phyloP scores from a whole-genome alignment of 257 asterid genomes.

The Petunia secreta region DNA sequence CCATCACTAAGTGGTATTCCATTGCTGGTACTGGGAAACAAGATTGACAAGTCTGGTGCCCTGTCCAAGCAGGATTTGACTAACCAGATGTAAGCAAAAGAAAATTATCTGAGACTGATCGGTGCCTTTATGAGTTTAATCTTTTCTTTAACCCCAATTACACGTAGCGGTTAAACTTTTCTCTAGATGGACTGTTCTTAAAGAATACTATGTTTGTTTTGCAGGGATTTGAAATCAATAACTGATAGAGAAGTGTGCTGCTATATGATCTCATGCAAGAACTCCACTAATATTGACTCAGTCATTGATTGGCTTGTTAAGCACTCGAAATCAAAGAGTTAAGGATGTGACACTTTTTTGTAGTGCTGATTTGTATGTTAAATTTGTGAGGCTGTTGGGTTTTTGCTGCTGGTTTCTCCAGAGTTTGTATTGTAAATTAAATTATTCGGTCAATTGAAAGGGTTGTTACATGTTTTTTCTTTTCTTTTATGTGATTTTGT shows the following conservation, averaged over 20 bases:
- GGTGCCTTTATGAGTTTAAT: neutral
- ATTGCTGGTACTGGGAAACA: conserved; percentile 89
- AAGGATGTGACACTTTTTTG: conserved; percentile 29
- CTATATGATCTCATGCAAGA: conserved; percentile 98
- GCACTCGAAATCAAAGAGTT: conserved; percentile 93
- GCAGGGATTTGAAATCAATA: conserved; percentile 82
- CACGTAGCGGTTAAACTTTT: neutral
- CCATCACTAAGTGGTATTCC: conserved; percentile 91
- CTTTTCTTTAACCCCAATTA: neutral
- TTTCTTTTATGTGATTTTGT: neutral
- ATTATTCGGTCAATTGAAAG: conserved; percentile 27
- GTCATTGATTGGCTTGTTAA: conserved; percentile 96
- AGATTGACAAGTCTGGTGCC: conserved; percentile 80
- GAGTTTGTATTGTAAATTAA: conserved; percentile 31
- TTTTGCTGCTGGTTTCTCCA: conserved; percentile 22
- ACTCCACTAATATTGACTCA: conserved; percentile 89
- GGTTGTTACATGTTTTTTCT: conserved; percentile 10
- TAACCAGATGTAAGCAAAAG: conserved; percentile 73
- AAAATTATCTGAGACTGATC: neutral
- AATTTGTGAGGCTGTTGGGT: conserved; percentile 24
- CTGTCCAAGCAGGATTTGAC: conserved; percentile 82
- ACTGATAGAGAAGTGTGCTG: conserved; percentile 97
- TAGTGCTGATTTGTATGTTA: conserved; percentile 37
- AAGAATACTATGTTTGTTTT: conserved; percentile 14
- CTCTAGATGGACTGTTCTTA: neutral